A percentile compares a stretch with the other conserved stretches of the same genome.
These are phyloP conservation scores for Tricholoma saponaceum DNA, from an alignment of 768 basidiomycete genomes.

Conservation along the genomic window DNA sequence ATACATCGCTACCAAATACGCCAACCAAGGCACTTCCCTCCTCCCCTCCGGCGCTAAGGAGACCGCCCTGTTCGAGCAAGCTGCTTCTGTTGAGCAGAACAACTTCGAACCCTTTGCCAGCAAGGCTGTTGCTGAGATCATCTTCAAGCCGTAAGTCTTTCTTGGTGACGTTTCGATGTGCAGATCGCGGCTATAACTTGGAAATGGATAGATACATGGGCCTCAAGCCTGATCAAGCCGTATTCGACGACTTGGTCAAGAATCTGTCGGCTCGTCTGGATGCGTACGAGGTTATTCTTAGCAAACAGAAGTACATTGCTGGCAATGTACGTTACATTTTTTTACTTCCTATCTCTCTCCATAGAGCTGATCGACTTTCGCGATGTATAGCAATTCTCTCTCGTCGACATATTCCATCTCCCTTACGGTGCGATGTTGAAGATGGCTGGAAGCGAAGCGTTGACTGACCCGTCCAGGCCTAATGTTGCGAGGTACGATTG, in stretches of 20 bases:
- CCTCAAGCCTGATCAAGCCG: conserved; percentile 13
- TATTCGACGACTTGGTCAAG: conserved; percentile 17
- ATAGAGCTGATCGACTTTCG: neutral
- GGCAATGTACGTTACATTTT: conserved; percentile 40
- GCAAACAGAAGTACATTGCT: conserved; percentile 40
- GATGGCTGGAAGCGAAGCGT: conserved; percentile 16
- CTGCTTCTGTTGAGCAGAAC: conserved; percentile 38
- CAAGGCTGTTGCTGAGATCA: conserved; percentile 34
- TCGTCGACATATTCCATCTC: conserved; percentile 38
- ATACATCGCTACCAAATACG: conserved; percentile 47
- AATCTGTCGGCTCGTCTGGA: conserved; percentile 30
- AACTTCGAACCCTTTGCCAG: conserved; percentile 38
- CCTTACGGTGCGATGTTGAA: conserved; percentile 24
- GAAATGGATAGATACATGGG: neutral
- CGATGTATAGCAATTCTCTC: conserved; percentile 25
- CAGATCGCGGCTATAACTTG: too few species aligned
- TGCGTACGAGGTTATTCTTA: conserved; percentile 40
- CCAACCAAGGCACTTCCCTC: conserved; percentile 37
- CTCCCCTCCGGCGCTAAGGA: conserved; percentile 35
- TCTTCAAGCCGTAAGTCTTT: conserved; percentile 40
- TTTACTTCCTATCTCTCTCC: neutral
- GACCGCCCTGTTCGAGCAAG: conserved; percentile 33
- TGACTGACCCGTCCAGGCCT: conserved; percentile 24
- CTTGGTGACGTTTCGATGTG: neutral
- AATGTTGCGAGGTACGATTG: conserved; percentile 33